A percentile compares a stretch with the other conserved stretches of the same genome.
These are phyloP conservation scores for Cystoderma amianthinum DNA, from an alignment of 768 basidiomycete genomes.

Conservation along the genomic window DNA sequence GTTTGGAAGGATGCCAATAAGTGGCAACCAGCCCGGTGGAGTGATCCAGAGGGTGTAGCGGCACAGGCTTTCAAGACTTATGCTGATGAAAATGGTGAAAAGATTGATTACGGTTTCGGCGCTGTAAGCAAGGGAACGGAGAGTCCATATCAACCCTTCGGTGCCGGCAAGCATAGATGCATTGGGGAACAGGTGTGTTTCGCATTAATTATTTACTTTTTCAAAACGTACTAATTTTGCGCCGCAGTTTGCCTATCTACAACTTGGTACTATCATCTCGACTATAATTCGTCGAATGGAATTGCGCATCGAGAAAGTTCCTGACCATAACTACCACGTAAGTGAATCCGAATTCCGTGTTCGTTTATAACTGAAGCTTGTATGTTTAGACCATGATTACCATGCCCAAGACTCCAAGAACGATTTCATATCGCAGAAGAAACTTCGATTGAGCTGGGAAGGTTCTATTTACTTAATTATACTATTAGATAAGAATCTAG, in stretches of 20 bases:
- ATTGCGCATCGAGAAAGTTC: constrained; percentile 66
- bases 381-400: constrained; percentile 83
- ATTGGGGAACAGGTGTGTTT: constrained; percentile 77
- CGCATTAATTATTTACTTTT: neutral
- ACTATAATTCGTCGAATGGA: constrained; percentile 75
- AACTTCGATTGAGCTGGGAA: constrained; percentile 39
- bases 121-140: constrained; percentile 94
- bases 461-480: neutral
- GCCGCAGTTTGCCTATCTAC: constrained; percentile 83
- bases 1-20: constrained; percentile 68
- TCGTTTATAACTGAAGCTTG: constrained; percentile 2
- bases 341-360: constrained; percentile 17
- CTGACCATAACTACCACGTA: constrained; percentile 87
- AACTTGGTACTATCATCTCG: constrained; percentile 78
- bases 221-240: constrained; percentile 5
- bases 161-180: constrained; percentile 92
- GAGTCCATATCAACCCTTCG: constrained; percentile 95
- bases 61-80: constrained; percentile 74
- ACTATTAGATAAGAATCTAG: neutral
- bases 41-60: constrained; percentile 76
- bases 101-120: constrained; percentile 95
- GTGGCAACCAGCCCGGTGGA: constrained; percentile 87
- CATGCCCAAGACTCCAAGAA: constrained; percentile 68
- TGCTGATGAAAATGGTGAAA: constrained; percentile 71
- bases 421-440: constrained; percentile 62